Conservation (phyloP, 768 basidiomycete species). For the Hygrocybe coccinea region DNA sequence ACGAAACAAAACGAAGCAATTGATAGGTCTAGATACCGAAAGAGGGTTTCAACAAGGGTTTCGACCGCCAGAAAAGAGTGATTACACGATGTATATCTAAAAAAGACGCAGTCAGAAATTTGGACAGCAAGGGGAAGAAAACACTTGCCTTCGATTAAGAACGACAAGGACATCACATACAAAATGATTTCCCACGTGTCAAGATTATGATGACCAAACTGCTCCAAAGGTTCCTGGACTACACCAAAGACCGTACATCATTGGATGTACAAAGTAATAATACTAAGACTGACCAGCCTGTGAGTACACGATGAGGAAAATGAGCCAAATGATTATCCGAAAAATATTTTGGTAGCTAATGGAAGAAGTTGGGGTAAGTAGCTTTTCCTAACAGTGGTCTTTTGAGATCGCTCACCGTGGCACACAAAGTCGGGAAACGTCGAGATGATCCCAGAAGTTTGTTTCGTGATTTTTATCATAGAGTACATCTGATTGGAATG, state of each 20-base stretch:
- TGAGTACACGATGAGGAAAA: slow-evolving; percentile 76
- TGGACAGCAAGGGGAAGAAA: background rate
- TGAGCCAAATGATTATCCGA: slow-evolving; percentile 70
- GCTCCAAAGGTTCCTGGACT: slow-evolving; percentile 78
- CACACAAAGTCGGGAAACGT: slow-evolving; percentile 74
- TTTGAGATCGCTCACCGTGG: slow-evolving; percentile 47
- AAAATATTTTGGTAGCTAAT: slow-evolving; percentile 80
- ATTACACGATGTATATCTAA: slow-evolving; percentile 55
- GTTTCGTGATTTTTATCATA: slow-evolving; percentile 52
- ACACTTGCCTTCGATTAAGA: slow-evolving; percentile 70
- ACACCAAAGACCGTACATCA: slow-evolving; percentile 4
- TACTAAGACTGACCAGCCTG: slow-evolving; percentile 57
- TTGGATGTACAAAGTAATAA: background rate
- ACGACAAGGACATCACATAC: slow-evolving; percentile 74
- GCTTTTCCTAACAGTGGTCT: background rate
- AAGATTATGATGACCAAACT: slow-evolving; percentile 48
- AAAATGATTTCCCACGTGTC: slow-evolving; percentile 79
- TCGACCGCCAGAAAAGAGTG: background rate
- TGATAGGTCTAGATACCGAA: slow-evolving; percentile 52
- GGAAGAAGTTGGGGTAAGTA: background rate
- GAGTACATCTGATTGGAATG: slow-evolving; percentile 51
- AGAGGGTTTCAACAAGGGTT: background rate
- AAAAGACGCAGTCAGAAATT: background rate
- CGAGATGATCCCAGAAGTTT: slow-evolving; percentile 65
- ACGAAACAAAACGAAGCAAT: slow-evolving; percentile 69